Percentiles rank a stretch among this genome's conserved stretches.
Conservation (phyloP, 1,139 yeast genomes). For the Lodderomyces margitis region DNA sequence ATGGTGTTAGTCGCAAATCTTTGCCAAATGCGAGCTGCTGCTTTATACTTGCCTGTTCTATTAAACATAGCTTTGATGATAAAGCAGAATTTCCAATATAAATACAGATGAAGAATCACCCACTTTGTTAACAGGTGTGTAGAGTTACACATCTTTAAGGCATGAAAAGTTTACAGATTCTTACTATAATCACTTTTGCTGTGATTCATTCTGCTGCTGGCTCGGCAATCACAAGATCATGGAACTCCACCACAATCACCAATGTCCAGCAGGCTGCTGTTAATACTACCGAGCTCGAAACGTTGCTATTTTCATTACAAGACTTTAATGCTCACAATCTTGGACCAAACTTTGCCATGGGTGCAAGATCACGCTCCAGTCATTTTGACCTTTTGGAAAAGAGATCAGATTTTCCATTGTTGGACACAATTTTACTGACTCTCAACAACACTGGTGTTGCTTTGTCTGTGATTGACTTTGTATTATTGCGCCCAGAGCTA, state of each 20-base stretch:
- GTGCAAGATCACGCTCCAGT: background rate
- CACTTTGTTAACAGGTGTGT: too few relatives aligned
- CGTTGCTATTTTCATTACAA: constrained; percentile 3
- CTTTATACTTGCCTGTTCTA: constrained; percentile 1
- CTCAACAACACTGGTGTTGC: constrained; percentile 26
- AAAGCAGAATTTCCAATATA: background rate
- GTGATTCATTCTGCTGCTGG: background rate
- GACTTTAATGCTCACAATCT: constrained; percentile 6
- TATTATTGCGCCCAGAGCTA: constrained; percentile 25
- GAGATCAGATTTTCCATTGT: constrained; percentile 20
- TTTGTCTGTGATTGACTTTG: constrained; percentile 24
- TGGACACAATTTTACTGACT: constrained; percentile 23
- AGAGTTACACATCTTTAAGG: too few relatives aligned
- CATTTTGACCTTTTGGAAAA: background rate
- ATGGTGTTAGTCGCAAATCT: background rate
- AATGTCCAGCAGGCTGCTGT: background rate
- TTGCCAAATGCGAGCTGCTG: background rate
- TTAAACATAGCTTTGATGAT: background rate
- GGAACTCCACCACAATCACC: background rate
- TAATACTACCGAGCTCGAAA: background rate
- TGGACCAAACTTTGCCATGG: background rate
- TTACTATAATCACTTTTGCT: background rate
- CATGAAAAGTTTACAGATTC: background rate
- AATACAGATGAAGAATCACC: too few relatives aligned
- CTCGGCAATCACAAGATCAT: background rate